Percentiles rank a stretch among this genome's conserved stretches.
Conservation (phyloP, 1,284 basidiomycete genomes). For the Fomitopsis betulina region DNA sequence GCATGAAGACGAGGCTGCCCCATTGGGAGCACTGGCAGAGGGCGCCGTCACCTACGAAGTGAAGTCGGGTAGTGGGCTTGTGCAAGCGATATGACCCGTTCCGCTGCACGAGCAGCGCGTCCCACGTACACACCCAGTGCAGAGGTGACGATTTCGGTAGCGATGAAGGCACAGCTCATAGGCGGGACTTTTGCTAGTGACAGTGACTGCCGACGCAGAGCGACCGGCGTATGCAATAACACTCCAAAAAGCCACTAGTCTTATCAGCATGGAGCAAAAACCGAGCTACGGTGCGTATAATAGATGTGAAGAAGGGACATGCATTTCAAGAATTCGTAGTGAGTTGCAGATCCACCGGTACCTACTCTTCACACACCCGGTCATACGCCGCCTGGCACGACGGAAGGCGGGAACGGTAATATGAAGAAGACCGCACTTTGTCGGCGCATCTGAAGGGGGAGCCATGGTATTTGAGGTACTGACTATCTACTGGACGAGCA, state of each 20-base stretch:
- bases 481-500: background rate
- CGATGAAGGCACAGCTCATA: conserved; percentile 67
- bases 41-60: too few species aligned
- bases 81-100: background rate
- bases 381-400: conserved; percentile 73
- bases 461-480: background rate
- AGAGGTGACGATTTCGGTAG: conserved; percentile 55
- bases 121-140: conserved; percentile 41
- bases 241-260: background rate
- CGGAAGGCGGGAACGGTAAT: conserved; percentile 50
- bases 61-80: too few species aligned
- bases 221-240: conserved; percentile 74
- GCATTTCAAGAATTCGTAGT: conserved; percentile 71
- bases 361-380: conserved; percentile 67
- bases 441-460: background rate
- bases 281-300: too few species aligned
- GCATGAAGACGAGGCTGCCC: too few species aligned
- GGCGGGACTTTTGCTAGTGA: conserved; percentile 67
- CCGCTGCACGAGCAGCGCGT: background rate
- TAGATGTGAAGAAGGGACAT: conserved; percentile 18
- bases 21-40: too few species aligned
- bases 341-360: conserved; percentile 56
- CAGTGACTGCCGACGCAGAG: too few species aligned
- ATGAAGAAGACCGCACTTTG: conserved; percentile 21
- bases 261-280: too few species aligned